phyloP scores from a whole-genome alignment of 2,329 filamentous ascomycete species.

The Byssochlamys sp. region DNA sequence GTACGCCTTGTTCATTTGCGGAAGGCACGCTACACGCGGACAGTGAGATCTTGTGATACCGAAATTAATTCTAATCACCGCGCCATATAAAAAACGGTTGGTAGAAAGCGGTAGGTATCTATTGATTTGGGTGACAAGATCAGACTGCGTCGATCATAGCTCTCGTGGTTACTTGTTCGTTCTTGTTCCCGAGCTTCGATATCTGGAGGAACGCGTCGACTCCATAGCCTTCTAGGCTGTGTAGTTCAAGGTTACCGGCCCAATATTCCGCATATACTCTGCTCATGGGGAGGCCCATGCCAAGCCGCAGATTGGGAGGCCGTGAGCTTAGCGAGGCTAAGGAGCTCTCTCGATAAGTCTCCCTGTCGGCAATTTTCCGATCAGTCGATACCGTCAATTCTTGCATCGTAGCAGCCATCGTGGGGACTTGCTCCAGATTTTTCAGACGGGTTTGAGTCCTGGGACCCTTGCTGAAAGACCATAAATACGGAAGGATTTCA shows the following conservation, averaged over 20 bases:
- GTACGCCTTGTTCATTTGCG: neutral
- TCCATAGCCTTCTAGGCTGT: constrained; percentile 89
- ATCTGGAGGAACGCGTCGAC: constrained; percentile 95
- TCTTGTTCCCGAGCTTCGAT: constrained; percentile 92
- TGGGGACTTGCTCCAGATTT: constrained; percentile 77
- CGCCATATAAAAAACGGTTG: neutral
- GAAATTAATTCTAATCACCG: neutral
- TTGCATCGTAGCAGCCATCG: constrained; percentile 86
- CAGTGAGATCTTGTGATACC: neutral
- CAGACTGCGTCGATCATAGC: constrained; percentile 69
- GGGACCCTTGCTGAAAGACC: constrained; percentile 93
- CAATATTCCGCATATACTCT: constrained; percentile 95
- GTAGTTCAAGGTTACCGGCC: constrained; percentile 83
- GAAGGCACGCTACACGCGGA: neutral
- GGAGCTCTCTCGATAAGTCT: constrained; percentile 50
- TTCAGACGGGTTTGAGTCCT: constrained; percentile 66
- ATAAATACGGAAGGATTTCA: constrained; percentile 77
- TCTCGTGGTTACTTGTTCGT: constrained; percentile 76
- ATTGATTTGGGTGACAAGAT: constrained; percentile 4
- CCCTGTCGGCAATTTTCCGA: constrained; percentile 21
- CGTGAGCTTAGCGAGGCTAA: constrained; percentile 70
- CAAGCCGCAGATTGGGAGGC: constrained; percentile 75
- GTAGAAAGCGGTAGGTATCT: neutral
- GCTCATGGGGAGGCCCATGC: constrained; percentile 88
- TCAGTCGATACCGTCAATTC: constrained; percentile 53